These are phyloP conservation scores for Rhododendron mucronatum DNA, from an alignment of 148 eudicot species.

Conservation along the genomic window DNA sequence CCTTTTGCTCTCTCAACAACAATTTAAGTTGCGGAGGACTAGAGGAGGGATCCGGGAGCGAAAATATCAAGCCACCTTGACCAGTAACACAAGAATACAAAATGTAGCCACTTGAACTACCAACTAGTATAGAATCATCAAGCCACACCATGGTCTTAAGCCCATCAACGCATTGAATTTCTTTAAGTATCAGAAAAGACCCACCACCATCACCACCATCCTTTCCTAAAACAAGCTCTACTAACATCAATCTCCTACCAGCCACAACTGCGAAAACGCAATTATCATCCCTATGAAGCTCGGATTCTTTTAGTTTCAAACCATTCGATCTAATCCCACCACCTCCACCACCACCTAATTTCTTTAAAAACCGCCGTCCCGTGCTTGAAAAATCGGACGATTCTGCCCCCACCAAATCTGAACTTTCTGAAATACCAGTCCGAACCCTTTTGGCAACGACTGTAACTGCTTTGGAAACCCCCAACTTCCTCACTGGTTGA, in stretches of 20 bases:
- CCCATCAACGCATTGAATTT: constrained; percentile 67
- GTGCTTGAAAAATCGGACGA: constrained; percentile 21
- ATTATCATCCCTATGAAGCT: constrained; percentile 25
- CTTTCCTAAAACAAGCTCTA: constrained; percentile 37
- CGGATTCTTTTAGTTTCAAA: constrained; percentile 30
- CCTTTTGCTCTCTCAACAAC: constrained; percentile 51
- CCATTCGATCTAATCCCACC: constrained; percentile 51
- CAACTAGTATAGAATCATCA: constrained; percentile 75
- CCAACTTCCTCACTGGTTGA: constrained; percentile 39
- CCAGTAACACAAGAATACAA: constrained; percentile 69
- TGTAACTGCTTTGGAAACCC: constrained; percentile 41
- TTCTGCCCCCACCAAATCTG: constrained; percentile 24
- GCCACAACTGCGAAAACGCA: constrained; percentile 52
- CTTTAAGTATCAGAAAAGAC: constrained; percentile 53
- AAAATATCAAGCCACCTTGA: constrained; percentile 53
- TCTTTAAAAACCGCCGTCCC: constrained; percentile 46
- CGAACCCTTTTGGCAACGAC: constrained; percentile 50
- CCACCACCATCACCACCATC: constrained; percentile 28
- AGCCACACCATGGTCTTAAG: constrained; percentile 63
- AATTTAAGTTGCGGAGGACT: constrained; percentile 55
- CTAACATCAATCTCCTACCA: constrained; percentile 53
- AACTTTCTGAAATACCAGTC: constrained; percentile 26
- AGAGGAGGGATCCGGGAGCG: constrained; percentile 64
- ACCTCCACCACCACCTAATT: constrained; percentile 43
- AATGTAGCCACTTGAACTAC: constrained; percentile 60